These are phyloP conservation scores for Cruciata laevipes DNA, from an alignment of 257 asterid genomes.

Conservation along the genomic window DNA sequence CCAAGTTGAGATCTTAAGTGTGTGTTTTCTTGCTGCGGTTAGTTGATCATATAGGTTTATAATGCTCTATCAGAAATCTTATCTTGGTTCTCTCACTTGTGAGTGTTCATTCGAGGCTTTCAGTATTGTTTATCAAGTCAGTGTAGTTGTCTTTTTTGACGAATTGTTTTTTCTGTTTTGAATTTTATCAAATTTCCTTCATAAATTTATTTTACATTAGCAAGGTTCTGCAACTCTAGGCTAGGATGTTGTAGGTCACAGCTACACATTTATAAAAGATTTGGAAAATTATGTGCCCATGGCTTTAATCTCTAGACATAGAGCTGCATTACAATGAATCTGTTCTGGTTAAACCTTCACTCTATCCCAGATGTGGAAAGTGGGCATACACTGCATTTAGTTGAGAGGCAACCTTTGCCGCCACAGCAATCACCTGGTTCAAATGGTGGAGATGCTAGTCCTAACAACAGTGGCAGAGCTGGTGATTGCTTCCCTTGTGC, in stretches of 20 bases:
- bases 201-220: background rate
- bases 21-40: background rate
- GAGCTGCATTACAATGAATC: background rate
- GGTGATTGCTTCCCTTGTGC: conserved; percentile 10
- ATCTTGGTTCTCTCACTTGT: background rate
- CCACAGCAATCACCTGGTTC: conserved; percentile 47
- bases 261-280: background rate
- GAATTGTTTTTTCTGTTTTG: background rate
- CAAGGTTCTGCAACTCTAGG: background rate
- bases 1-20: background rate
- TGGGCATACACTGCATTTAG: conserved; percentile 90
- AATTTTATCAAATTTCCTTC: background rate
- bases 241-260: background rate
- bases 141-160: no score
- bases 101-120: no score
- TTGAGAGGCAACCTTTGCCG: conserved; percentile 60
- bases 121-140: background rate
- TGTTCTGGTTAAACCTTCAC: conserved; percentile 37
- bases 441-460: conserved; percentile 40
- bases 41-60: background rate
- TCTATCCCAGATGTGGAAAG: conserved; percentile 58
- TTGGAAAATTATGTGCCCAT: conserved; percentile 2
- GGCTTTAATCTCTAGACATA: background rate
- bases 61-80: background rate
- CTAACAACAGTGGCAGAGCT: conserved; percentile 56